These are phyloP conservation scores for Aspergillus eucalypticola DNA, from an alignment of 2,329 filamentous ascomycete species.

Conservation along the genomic window DNA sequence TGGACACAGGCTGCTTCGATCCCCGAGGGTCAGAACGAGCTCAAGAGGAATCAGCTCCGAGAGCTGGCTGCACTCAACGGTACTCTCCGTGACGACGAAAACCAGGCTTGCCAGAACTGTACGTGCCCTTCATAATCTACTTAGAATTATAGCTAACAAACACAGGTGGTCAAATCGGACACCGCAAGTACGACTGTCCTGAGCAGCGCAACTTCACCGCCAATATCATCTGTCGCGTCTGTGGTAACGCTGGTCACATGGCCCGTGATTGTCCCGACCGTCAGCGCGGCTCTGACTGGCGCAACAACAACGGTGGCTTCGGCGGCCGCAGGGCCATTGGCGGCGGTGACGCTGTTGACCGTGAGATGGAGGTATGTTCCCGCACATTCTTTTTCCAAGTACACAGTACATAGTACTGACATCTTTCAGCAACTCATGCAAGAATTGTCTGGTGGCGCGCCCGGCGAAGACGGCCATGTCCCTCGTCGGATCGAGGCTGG, in stretches of 20 bases:
- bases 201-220: conserved; percentile 98
- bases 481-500: conserved; percentile 85
- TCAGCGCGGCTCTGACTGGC: conserved; percentile 87
- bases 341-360: conserved; percentile 80
- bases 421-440: conserved; percentile 82
- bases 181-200: conserved; percentile 97
- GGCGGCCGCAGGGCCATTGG: conserved; percentile 60
- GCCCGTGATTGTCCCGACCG: conserved; percentile 95
- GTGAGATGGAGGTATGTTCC: conserved; percentile 82
- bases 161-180: conserved; percentile 88
- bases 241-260: conserved; percentile 97
- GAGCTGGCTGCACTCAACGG: conserved; percentile 98
- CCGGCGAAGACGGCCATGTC: conserved; percentile 58
- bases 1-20: conserved; percentile 83
- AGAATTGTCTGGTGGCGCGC: conserved; percentile 78
- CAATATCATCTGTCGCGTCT: conserved; percentile 97
- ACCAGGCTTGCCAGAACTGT: conserved; percentile 98
- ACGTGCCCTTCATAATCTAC: conserved; percentile 31
- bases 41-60: conserved; percentile 97
- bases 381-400: background rate
- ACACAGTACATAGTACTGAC: background rate
- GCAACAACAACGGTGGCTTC: conserved; percentile 65
- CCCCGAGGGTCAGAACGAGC: conserved; percentile 96
- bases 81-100: conserved; percentile 97
- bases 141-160: background rate